Evolutionary conservation across 2,329 filamentous ascomycete genomes (phyloP).

Genomic region (Graphilbum ipis-grandicollis): DNA sequence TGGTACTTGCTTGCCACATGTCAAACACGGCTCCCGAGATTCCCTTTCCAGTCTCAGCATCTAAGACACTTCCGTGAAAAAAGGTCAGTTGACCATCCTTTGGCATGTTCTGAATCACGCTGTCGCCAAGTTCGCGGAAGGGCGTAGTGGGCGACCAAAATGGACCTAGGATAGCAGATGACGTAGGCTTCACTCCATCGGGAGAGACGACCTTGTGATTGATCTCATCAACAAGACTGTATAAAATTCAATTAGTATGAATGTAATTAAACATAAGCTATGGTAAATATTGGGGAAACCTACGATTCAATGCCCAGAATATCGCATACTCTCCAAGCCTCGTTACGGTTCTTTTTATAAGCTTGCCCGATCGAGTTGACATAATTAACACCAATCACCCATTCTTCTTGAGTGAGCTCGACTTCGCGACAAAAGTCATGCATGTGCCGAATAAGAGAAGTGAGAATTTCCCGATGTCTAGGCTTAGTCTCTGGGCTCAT

Average conservation of each 20-base stretch:
- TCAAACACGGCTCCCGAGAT: constrained; percentile 51
- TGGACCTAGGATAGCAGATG: constrained; percentile 66
- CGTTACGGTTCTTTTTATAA: constrained; percentile 51
- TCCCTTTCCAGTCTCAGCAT: constrained; percentile 42
- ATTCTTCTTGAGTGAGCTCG: constrained; percentile 65
- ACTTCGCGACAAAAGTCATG: constrained; percentile 72
- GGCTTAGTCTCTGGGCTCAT: constrained; percentile 57
- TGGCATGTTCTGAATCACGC: constrained; percentile 38
- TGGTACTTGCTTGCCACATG: constrained; percentile 62
- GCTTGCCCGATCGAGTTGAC: constrained; percentile 56
- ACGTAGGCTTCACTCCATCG: constrained; percentile 37
- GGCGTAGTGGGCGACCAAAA: constrained; percentile 69
- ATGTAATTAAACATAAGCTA: not conserved
- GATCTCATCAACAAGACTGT: constrained; percentile 59
- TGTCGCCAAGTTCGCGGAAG: constrained; percentile 48
- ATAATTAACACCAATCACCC: constrained; percentile 42
- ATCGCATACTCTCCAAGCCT: constrained; percentile 56
- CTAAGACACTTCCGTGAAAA: constrained; percentile 45
- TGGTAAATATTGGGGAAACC: constrained; percentile 8
- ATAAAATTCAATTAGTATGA: not conserved
- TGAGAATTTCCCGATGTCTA: constrained; percentile 50
- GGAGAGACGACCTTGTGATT: constrained; percentile 45
- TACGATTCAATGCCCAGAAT: constrained; percentile 56
- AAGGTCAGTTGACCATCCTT: constrained; percentile 32
- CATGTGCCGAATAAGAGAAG: constrained; percentile 52